Base-by-base conservation (phyloP, 2,329 filamentous ascomycete genomes). In the Verticillium klebahnii region DNA sequence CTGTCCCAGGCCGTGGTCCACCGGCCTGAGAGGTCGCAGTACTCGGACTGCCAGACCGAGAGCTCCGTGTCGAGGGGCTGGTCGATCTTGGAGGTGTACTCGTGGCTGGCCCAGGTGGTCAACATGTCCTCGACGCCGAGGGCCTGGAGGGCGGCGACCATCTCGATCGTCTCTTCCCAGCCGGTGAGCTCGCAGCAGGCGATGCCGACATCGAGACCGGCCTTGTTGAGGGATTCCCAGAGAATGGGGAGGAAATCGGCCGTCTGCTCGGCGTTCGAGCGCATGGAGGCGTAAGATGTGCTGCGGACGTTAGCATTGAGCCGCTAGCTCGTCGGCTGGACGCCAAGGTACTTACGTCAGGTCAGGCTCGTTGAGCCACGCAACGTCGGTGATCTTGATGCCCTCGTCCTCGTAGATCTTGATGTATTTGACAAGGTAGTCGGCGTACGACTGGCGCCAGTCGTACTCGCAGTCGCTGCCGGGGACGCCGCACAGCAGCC, bases 1-100 rank as follows among this genome's bases (percentile, higher is more conserved):
- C 66, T 62, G 67, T 81, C 83, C 79, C 81, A 85, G 1, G 74
- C 71, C 3, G 79, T 76, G 5, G 70, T 74, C 72, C 75, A 80
- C 4, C 67, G 71, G 14, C 75, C 76, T 59, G 80, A 76, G 29
- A 83, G 71, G 66, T 83, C 79, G 12, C 75, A 75, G 64, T 76
- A 77, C 68, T 85, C 83, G 1, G 82, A 82, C 64, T 83, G 74
- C 84, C 83, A 85, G 57, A 80, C 78, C 23, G 75, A 73, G 58
- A 74, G 69, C 14, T 67, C 71, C 0, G 78, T 80, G 65, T 72
- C 73, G 63, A 82, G 74, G 0, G 76, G 67, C 3, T 72, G 73
- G 58, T 66, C 71, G 12, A 59, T 59, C 1, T 78, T 74, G 25
- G 74, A 74, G 9, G 78, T 74, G 66, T 78, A 78, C 25, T 74